phyloP scores from a whole-genome alignment of 306 rosid genomes.

The Quercus ilex region DNA sequence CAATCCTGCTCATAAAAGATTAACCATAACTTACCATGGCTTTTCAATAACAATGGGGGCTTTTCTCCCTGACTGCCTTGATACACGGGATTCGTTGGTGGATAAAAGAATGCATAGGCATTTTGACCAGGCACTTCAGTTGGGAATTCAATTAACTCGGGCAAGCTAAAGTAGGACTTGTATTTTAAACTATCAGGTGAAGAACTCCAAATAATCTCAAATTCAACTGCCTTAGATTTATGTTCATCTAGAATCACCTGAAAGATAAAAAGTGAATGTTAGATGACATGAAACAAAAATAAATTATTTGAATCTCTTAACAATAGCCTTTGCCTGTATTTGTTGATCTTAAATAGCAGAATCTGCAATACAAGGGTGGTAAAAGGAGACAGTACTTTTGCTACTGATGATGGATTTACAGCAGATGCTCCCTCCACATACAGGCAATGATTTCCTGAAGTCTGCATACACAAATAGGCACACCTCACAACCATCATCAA shows the following conservation, averaged over 20 bases:
- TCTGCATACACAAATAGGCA: slow-evolving; percentile 45
- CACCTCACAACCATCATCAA: neutral
- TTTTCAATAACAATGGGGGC: slow-evolving; percentile 79
- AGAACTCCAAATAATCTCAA: slow-evolving; percentile 78
- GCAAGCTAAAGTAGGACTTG: slow-evolving; percentile 66
- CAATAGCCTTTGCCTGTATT: neutral
- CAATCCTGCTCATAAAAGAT: neutral
- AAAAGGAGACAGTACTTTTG: slow-evolving; percentile 45
- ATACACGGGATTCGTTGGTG: slow-evolving; percentile 65
- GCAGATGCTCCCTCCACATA: slow-evolving; percentile 91
- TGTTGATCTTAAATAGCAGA: neutral
- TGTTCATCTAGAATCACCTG: slow-evolving; percentile 70
- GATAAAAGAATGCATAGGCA: slow-evolving; percentile 91
- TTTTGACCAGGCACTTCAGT: slow-evolving; percentile 86
- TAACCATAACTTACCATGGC: slow-evolving; percentile 67
- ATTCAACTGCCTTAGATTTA: slow-evolving; percentile 50
- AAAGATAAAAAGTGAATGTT: neutral
- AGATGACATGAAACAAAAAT: neutral
- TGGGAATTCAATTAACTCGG: slow-evolving; percentile 88
- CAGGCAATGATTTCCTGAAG: slow-evolving; percentile 46
- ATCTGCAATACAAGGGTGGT: too few species aligned
- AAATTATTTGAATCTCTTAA: neutral
- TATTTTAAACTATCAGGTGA: slow-evolving; percentile 74
- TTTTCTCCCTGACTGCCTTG: slow-evolving; percentile 65
- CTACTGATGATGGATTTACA: slow-evolving; percentile 69